Percentiles rank a stretch among this genome's conserved stretches.
These are phyloP conservation scores for Hyparrhenia diplandra DNA, from an alignment of 176 grass and related monocot genomes.

Conservation along the genomic window DNA sequence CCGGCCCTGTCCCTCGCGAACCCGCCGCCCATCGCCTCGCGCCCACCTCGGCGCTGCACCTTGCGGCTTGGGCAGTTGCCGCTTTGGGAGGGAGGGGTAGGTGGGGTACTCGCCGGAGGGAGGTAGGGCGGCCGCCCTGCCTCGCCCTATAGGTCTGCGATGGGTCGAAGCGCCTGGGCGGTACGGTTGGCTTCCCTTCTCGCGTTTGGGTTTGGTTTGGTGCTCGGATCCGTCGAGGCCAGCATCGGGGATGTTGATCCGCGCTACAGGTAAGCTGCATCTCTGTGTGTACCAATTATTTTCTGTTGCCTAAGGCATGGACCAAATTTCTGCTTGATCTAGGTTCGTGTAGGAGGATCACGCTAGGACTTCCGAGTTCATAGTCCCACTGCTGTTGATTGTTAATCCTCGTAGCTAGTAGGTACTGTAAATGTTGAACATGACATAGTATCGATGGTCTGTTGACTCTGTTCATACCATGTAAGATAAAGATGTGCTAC, in stretches of 20 bases:
- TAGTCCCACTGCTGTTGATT: neutral
- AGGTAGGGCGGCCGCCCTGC: too few relatives aligned
- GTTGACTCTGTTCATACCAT: neutral
- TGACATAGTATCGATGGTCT: neutral
- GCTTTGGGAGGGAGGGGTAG: too few relatives aligned
- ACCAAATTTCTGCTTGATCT: neutral
- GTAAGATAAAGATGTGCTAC: neutral
- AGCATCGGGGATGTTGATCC: constrained; percentile 73
- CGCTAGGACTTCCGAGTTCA: neutral
- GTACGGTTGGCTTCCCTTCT: constrained; percentile 37
- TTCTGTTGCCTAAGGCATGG: neutral
- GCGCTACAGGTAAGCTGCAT: constrained; percentile 56
- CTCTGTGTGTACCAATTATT: too few relatives aligned
- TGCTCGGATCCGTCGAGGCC: constrained; percentile 42
- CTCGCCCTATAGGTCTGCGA: too few relatives aligned
- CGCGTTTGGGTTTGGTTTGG: constrained; percentile 41
- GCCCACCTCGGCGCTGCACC: too few relatives aligned
- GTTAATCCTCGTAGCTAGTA: neutral
- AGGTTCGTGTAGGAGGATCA: neutral
- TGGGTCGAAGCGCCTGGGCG: constrained; percentile 26
- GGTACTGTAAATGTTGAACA: neutral
- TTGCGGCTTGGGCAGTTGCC: too few relatives aligned
- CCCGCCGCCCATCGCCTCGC: too few relatives aligned
- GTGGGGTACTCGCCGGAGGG: too few relatives aligned
- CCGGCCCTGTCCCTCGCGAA: too few relatives aligned